These are phyloP conservation scores for Xenoacremonium recifei DNA, from an alignment of 2,329 filamentous ascomycete genomes.

Conservation along the genomic window DNA sequence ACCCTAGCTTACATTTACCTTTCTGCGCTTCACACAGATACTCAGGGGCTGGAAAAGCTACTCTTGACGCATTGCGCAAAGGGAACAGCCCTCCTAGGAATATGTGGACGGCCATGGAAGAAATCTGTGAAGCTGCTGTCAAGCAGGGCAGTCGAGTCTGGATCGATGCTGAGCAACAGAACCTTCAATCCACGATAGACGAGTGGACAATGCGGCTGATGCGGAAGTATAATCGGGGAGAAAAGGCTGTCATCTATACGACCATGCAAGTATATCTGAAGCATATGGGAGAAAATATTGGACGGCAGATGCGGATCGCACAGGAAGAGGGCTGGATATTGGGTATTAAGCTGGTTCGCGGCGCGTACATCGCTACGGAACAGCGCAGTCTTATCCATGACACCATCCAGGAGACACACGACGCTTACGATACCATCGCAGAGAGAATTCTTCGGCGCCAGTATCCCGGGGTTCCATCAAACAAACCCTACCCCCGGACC, in stretches of 20 bases:
- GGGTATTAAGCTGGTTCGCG: conserved; percentile 55
- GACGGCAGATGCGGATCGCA: conserved; percentile 45
- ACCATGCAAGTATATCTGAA: conserved; percentile 59
- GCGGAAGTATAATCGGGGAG: conserved; percentile 37
- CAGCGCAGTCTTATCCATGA: conserved; percentile 47
- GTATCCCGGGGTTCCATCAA: conserved; percentile 9
- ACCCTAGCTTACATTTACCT: background rate
- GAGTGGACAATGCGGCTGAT: conserved; percentile 32
- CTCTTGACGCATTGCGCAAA: conserved; percentile 35
- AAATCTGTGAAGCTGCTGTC: conserved; percentile 36
- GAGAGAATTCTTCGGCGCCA: conserved; percentile 42
- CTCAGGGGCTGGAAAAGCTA: conserved; percentile 40
- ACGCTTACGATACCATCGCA: conserved; percentile 48
- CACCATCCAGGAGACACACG: conserved; percentile 51
- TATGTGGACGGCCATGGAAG: conserved; percentile 39
- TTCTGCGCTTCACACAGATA: conserved; percentile 23
- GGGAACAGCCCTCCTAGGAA: conserved; percentile 31
- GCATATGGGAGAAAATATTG: conserved; percentile 39
- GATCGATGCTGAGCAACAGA: conserved; percentile 45
- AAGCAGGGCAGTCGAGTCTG: conserved; percentile 38
- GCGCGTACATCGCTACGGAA: conserved; percentile 54
- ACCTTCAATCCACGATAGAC: conserved; percentile 38
- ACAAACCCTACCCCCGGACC: conserved; percentile 38
- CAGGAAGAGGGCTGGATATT: conserved; percentile 48
- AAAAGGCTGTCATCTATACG: conserved; percentile 36